phyloP scores from a whole-genome alignment of 2,329 filamentous ascomycete species.

The Volutella citrinella region DNA sequence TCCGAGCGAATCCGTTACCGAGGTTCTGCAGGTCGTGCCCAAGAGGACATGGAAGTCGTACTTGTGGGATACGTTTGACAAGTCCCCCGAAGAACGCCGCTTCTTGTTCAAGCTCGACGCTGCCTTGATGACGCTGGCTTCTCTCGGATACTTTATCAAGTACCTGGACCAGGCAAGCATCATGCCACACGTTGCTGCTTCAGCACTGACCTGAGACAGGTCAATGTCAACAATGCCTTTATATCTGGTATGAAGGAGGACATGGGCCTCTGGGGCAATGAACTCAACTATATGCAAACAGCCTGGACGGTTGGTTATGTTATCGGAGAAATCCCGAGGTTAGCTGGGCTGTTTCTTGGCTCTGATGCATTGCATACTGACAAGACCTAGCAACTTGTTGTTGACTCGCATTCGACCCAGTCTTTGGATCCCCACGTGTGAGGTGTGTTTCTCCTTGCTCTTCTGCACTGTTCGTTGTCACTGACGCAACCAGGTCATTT shows the following conservation, averaged over 20 bases:
- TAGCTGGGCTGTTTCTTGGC: accelerated
- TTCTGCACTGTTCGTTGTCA: accelerated
- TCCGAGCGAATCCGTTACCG: too few species aligned
- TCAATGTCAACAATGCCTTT: conserved; percentile 25
- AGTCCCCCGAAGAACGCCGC: conserved; percentile 37
- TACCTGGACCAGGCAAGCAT: conserved; percentile 31
- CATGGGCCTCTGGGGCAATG: conserved; percentile 39
- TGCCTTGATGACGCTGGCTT: conserved; percentile 35
- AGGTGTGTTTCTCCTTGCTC: conserved; percentile 2
- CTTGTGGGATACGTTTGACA: conserved; percentile 47
- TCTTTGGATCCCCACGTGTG: conserved; percentile 39
- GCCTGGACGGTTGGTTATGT: conserved; percentile 61
- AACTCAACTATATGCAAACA: conserved; percentile 50
- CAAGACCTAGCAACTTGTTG: conserved; percentile 27
- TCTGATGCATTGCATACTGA: conserved; percentile 1
- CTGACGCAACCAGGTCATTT: conserved; percentile 20
- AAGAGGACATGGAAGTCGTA: conserved; percentile 39
- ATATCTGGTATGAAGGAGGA: conserved; percentile 50
- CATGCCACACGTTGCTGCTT: accelerated
- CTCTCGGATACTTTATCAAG: conserved; percentile 37
- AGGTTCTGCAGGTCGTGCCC: too few species aligned
- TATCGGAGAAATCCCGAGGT: conserved; percentile 39
- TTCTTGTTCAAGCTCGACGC: conserved; percentile 44
- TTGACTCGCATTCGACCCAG: conserved; percentile 37
- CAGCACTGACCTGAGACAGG: conserved; percentile 1